Evolutionary conservation across 768 basidiomycete species (phyloP), one percentile per base, ranked within the genome.

Genomic region (Tylopilus felleus): DNA sequence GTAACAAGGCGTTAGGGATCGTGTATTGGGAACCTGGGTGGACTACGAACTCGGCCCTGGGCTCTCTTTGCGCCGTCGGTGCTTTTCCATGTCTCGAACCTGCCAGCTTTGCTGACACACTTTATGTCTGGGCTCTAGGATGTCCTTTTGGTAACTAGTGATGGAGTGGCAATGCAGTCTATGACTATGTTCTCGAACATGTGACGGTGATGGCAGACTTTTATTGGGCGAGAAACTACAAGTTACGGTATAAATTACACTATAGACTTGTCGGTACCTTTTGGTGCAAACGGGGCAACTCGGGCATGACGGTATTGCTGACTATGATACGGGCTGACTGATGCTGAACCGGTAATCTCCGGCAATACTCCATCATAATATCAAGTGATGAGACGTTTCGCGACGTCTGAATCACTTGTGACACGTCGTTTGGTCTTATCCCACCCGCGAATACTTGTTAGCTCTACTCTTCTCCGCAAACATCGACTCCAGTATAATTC

Each of bases 11-110:
- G 17, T n/a, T 63, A 17, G 57, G 42, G 28, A 17, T 63, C 13
- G 38, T 51, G n/a, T 53, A 56, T 35, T 63, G 27, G 33, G 61
- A 61, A n/a, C 51, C 55, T 9, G 44, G 38, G 14, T 61, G 60
- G 51, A 5, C 38, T 14, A 31, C 38, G 4, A 63, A 62, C 16
- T 10, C 53, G 1, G 22, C 14, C 16, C 8, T 59, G 16, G 42
- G 7, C 23, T 63, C 61, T 35, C 4, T 8, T 13, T 62, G 61
- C 13, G 5, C 38, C n/a, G 60, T 53, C 21, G 9, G 60, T 61
- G n/a, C 14, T 17, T 41, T 41, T 36, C 21, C 6, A 23, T 58
- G 17, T 14, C 17, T 22, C 14, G 14, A 33, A 33, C 14, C 33
- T 33, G 29, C 36, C 21, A 19, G n/a, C n/a, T 14, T 35, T 49